Evolutionary conservation across 208 protist species (phyloP).

Genomic region (Trypanosoma caninum): DNA sequence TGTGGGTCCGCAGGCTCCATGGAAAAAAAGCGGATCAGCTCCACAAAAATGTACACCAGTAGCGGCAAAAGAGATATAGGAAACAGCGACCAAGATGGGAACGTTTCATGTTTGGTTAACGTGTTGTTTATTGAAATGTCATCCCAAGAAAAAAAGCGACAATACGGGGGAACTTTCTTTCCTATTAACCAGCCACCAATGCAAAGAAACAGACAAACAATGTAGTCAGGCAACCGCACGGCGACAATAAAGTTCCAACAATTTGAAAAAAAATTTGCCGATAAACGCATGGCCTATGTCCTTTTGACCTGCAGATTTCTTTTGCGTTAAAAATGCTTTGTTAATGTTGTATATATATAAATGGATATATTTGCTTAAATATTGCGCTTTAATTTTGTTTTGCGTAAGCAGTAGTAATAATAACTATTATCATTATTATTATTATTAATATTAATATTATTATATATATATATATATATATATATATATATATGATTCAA

Average conservation of each 20-base stretch:
- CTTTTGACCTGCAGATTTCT: not conserved
- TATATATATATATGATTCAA: too few relatives aligned
- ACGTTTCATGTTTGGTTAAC: slow-evolving; percentile 26
- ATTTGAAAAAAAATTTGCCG: too few relatives aligned
- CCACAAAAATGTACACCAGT: slow-evolving; percentile 17
- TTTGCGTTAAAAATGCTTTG: too few relatives aligned
- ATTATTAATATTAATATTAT: too few relatives aligned
- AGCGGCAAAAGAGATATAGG: slow-evolving; percentile 33
- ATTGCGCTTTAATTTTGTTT: too few relatives aligned
- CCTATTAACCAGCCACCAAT: slow-evolving; percentile 1
- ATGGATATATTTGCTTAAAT: too few relatives aligned
- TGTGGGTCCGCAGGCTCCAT: not conserved
- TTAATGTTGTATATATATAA: too few relatives aligned
- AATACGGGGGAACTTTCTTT: slow-evolving; percentile 25
- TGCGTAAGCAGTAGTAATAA: too few relatives aligned
- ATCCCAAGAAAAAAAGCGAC: slow-evolving; percentile 46
- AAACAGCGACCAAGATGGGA: slow-evolving; percentile 49
- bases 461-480: too few relatives aligned
- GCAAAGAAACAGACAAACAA: slow-evolving; percentile 2
- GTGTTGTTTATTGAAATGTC: slow-evolving; percentile 40
- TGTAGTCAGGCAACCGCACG: slow-evolving; percentile 14
- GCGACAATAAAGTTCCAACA: too few relatives aligned
- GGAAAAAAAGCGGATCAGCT: slow-evolving; percentile 4
- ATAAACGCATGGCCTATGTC: too few relatives aligned
- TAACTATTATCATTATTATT: too few relatives aligned